These are phyloP conservation scores for Talaromyces piceae DNA, from an alignment of 2,329 filamentous ascomycete species.

Conservation along the genomic window DNA sequence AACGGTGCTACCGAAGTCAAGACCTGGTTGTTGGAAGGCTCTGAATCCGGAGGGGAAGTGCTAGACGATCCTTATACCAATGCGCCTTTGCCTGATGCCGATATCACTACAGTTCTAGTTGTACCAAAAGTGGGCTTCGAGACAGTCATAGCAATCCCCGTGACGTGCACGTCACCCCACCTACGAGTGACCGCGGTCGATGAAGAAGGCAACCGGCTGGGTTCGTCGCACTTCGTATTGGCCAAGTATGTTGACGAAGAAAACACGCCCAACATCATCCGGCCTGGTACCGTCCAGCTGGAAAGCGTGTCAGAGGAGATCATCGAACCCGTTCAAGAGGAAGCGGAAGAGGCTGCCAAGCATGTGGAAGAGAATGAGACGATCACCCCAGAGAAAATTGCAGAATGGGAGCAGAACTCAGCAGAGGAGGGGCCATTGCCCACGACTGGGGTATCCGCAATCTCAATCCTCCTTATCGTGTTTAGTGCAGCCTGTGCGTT, in stretches of 20 bases:
- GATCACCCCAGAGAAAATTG: background rate
- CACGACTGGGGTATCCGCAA: background rate
- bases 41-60: conserved; percentile 4
- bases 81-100: background rate
- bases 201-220: background rate
- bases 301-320: background rate
- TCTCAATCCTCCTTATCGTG: background rate
- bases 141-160: conserved; percentile 1
- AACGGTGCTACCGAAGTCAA: conserved; percentile 39
- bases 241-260: background rate
- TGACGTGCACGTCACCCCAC: background rate
- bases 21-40: conserved; percentile 23
- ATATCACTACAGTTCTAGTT: background rate
- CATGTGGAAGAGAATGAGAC: background rate
- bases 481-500: background rate
- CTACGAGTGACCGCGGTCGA: background rate
- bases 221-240: background rate
- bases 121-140: conserved; percentile 2
- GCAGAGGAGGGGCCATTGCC: background rate
- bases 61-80: background rate
- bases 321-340: background rate
- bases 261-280: background rate
- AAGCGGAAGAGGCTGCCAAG: background rate
- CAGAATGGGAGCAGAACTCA: background rate
- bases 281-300: background rate